Evolutionary conservation across 148 eudicot species (phyloP), one percentile per base, ranked within the genome.

Genomic region (Camellia sinensis): DNA sequence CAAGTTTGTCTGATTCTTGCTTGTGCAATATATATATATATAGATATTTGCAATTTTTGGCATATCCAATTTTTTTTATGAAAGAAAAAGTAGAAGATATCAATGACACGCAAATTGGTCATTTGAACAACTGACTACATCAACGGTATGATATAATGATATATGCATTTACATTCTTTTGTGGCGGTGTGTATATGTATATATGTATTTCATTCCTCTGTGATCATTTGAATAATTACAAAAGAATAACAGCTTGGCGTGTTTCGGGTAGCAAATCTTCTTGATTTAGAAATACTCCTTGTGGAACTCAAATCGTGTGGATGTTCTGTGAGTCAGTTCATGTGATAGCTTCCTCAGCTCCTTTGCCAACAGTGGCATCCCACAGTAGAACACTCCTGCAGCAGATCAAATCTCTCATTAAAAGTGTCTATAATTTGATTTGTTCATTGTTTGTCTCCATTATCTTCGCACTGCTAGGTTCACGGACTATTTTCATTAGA

Each of bases 361-460:
- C 85, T 92, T 92, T 41, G 97, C 98, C 71, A 94, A 73, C 74
- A 86, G 87, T 44, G 93, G 94, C 85, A 86, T 83, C 64, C 98
- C 98, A 74, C 98, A 94, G 82, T 94, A 94, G 87, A 95, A 95
- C 41, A 95, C 98, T 41, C 98, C 94, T 93, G 95, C 89, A 88
- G 95, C 89, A 88, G 53, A 82, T 80, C 60, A n/a, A 45, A 79
- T 60, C 73, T 60, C 64, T 37, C 19, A 54, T n/a, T 57, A 74
- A 15, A 1, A 15, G 7, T 21, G 11, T 19, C 37, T 63, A 17
- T 6, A 22, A 21, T 7, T 63, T 1, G 67, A 22, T 63, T 62
- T n/a, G 6, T 5, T 17, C 22, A 3, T 7, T 29, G 10, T 21
- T 9, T 7, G 2, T 65, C 43, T 65, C 64, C 50, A 57, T 52